Base-by-base conservation (phyloP, 1,284 basidiomycete species). In the Ceratobasidium sp. region DNA sequence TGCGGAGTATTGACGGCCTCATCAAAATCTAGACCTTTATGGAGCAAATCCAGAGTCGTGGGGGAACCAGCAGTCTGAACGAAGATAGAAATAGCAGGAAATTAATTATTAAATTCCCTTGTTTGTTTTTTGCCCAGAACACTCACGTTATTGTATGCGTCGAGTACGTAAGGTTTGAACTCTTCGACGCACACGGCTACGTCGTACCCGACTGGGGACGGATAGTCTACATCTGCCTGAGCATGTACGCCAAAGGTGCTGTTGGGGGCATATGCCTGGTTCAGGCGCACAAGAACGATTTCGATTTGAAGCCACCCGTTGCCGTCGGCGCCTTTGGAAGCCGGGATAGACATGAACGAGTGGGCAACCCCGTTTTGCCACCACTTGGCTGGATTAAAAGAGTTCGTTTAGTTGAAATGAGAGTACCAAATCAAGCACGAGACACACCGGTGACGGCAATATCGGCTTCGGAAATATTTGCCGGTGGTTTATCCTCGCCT, bases 321-420 rank as follows among this genome's bases (percentile, higher is more conserved):
- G 13, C 73, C 73, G 13, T 76, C 62, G 3, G 26, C n/a, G n/a
- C 73, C 73, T 2, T n/a, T 76, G 33, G 62, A 56, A 10, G 64
- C 12, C 20, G 73, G 73, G 13, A 57, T 33, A 15, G 73, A 76
- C 40, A 44, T 56, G 73, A 76, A 76, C 5, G 73, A 76, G 26
- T 76, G 73, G 38, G 73, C 73, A 3, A 66, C 73, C 2, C 73
- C 73, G 40, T 66, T 76, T 67, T 65, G 73, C 73, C 73, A 76
- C 73, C 73, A 76, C 65, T 76, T 76, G 33, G 62, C 73, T 76
- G 20, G 42, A 38, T 13, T n/a, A 5, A 5, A 33, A 56, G 1
- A 42, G 9, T 50, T 62, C 1, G 12, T n/a, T 38, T 13, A 50
- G n/a, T 13, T 28, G n/a, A 28, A 17, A n/a, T 13, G 6, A 12